These are phyloP conservation scores for Fabrea salina DNA, from an alignment of 169 alveolate genomes.

Conservation along the genomic window DNA sequence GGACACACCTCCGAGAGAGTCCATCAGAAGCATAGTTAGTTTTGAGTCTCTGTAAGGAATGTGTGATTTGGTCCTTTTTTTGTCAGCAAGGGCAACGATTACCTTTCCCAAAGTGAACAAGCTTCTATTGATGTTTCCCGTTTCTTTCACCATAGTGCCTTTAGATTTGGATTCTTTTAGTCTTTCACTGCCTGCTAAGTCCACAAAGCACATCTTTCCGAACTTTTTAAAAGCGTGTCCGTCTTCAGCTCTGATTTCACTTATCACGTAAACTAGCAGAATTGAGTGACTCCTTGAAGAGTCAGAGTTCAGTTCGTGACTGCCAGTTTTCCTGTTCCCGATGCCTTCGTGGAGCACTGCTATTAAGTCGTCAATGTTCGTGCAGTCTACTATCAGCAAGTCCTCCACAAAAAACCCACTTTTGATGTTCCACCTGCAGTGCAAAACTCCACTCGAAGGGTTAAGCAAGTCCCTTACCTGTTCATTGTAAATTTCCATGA, in stretches of 20 bases:
- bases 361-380: slow-evolving; percentile 71
- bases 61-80: slow-evolving; percentile 52
- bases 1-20: slow-evolving; percentile 81
- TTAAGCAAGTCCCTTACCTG: slow-evolving; percentile 77
- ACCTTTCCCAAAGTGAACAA: slow-evolving; percentile 83
- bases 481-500: slow-evolving; percentile 82
- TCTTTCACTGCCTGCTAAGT: slow-evolving; percentile 85
- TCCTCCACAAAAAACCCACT: slow-evolving; percentile 87
- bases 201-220: slow-evolving; percentile 83
- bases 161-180: slow-evolving; percentile 74
- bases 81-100: slow-evolving; percentile 61
- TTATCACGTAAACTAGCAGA: slow-evolving; percentile 70
- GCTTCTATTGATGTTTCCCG: slow-evolving; percentile 81
- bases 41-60: slow-evolving; percentile 85
- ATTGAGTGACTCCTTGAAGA: slow-evolving; percentile 81
- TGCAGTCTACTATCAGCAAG: slow-evolving; percentile 82
- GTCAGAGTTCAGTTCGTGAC: slow-evolving; percentile 80
- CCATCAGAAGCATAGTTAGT: slow-evolving; percentile 82
- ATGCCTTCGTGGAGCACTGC: slow-evolving; percentile 86
- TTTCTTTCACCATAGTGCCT: slow-evolving; percentile 80
- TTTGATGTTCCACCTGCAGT: slow-evolving; percentile 83
- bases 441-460: slow-evolving; percentile 74
- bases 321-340: slow-evolving; percentile 75
- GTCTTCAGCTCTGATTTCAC: slow-evolving; percentile 60
- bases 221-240: slow-evolving; percentile 75